phyloP scores from a whole-genome alignment of 2,329 filamentous ascomycete species.

The Ceratocystis alfenasii region DNA sequence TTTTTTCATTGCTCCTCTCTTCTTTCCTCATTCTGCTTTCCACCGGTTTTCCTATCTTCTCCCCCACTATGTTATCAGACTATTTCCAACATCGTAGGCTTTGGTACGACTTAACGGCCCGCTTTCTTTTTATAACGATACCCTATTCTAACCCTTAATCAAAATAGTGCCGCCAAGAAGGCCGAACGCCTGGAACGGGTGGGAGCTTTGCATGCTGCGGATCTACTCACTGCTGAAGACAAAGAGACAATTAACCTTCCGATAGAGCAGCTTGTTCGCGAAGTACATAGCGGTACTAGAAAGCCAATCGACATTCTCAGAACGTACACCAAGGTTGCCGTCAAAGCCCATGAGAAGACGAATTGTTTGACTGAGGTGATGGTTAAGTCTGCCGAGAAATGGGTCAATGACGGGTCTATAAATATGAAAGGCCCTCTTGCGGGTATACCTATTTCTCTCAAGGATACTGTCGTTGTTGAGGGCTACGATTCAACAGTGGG shows the following conservation, averaged over 20 bases:
- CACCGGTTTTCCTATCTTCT: not conserved
- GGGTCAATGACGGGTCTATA: slow-evolving; percentile 45
- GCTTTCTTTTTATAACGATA: not conserved
- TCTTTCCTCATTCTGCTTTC: not conserved
- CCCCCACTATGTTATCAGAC: slow-evolving; percentile 17
- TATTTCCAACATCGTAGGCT: slow-evolving; percentile 26
- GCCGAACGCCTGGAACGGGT: slow-evolving; percentile 60
- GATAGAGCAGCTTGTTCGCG: slow-evolving; percentile 64
- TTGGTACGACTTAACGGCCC: slow-evolving; percentile 26
- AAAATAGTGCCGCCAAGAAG: slow-evolving; percentile 49
- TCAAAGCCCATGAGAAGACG: slow-evolving; percentile 73
- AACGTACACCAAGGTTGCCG: slow-evolving; percentile 74
- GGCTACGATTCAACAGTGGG: slow-evolving; percentile 77
- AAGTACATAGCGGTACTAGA: slow-evolving; percentile 58
- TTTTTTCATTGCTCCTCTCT: not conserved
- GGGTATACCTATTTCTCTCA: slow-evolving; percentile 75
- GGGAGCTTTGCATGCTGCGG: slow-evolving; percentile 47
- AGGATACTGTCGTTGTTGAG: slow-evolving; percentile 66
- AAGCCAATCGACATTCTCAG: slow-evolving; percentile 63
- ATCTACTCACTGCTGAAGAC: slow-evolving; percentile 52
- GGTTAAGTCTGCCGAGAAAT: slow-evolving; percentile 63
- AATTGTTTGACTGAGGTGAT: slow-evolving; percentile 86
- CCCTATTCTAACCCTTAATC: not conserved
- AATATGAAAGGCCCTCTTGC: slow-evolving; percentile 74
- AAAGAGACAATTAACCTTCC: slow-evolving; percentile 56